Evolutionary conservation across 805 yeast genomes (phyloP).

Genomic region (Candida quercuum): DNA sequence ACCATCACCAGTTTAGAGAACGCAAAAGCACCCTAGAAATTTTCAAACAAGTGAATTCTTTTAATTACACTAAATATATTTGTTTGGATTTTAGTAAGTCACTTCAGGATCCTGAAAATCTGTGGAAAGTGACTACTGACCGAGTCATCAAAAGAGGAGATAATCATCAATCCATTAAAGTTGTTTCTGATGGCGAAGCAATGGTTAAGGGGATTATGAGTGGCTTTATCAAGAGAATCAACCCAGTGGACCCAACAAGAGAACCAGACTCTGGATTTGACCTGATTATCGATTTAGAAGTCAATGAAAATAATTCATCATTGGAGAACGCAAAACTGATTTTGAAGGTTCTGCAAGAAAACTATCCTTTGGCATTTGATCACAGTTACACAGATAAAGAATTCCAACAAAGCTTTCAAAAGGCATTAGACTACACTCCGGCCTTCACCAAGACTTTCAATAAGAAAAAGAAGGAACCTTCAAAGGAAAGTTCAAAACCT

Average conservation of each 20-base stretch:
- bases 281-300: slow-evolving; percentile 51
- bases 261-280: slow-evolving; percentile 70
- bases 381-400: slow-evolving; percentile 23
- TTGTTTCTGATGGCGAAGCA: slow-evolving; percentile 37
- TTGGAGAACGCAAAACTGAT: slow-evolving; percentile 43
- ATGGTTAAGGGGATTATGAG: slow-evolving; percentile 59
- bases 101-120: slow-evolving; percentile 27
- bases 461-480: slow-evolving; percentile 6
- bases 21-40: slow-evolving; percentile 59
- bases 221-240: slow-evolving; percentile 68
- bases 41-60: slow-evolving; percentile 36
- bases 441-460: slow-evolving; percentile 32
- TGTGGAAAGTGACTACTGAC: slow-evolving; percentile 48
- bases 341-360: slow-evolving; percentile 30
- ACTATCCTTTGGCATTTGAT: slow-evolving; percentile 31
- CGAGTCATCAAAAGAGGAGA: slow-evolving; percentile 74
- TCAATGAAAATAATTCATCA: slow-evolving; percentile 38
- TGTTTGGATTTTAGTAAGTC: slow-evolving; percentile 61
- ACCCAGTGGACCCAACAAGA: slow-evolving; percentile 40
- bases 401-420: slow-evolving; percentile 41
- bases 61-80: slow-evolving; percentile 44
- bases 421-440: slow-evolving; percentile 54
- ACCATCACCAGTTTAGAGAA: slow-evolving; percentile 71
- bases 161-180: slow-evolving; percentile 79
- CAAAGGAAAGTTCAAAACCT: slow-evolving; percentile 25